phyloP scores from a whole-genome alignment of 2,329 filamentous ascomycete species.

The Fonsecaea pedrosoi region DNA sequence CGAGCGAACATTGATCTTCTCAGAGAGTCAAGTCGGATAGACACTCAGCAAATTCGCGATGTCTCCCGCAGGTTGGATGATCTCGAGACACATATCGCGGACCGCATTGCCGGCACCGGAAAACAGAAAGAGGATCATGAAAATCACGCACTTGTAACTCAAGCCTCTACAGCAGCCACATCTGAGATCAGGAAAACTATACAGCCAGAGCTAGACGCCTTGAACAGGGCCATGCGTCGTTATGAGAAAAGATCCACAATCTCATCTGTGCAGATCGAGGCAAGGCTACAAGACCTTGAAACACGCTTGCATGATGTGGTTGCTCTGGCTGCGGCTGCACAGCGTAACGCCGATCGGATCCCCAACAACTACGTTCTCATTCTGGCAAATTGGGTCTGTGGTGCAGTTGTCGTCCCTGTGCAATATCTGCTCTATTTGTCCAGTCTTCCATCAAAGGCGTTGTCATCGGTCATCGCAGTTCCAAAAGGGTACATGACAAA shows the following conservation, averaged over 20 bases:
- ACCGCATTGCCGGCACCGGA: constrained; percentile 42
- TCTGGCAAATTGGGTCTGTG: constrained; percentile 48
- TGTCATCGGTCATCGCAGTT: constrained; percentile 24
- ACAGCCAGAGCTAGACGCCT: constrained; percentile 82
- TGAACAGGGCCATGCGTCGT: constrained; percentile 85
- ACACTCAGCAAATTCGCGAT: constrained; percentile 47
- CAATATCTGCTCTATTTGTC: constrained; percentile 44
- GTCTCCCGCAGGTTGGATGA: constrained; percentile 71
- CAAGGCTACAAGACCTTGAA: constrained; percentile 74
- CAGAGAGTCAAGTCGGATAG: constrained; percentile 21
- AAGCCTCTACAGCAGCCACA: constrained; percentile 47
- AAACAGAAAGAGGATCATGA: constrained; percentile 46
- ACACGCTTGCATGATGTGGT: constrained; percentile 76
- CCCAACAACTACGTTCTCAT: constrained; percentile 42
- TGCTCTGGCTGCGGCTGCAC: constrained; percentile 76
- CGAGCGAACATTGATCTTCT: constrained; percentile 59
- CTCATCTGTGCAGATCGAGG: constrained; percentile 76
- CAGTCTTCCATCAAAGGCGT: constrained; percentile 44
- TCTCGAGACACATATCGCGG: constrained; percentile 66
- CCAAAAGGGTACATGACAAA: constrained; percentile 26
- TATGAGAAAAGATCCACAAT: constrained; percentile 89
- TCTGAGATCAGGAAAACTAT: constrained; percentile 68
- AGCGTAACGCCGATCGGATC: constrained; percentile 41
- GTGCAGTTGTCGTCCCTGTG: constrained; percentile 46
- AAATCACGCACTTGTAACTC: constrained; percentile 48